Base-by-base conservation (phyloP, 495 filamentous ascomycete genomes). In the Penicillium nucicola region DNA sequence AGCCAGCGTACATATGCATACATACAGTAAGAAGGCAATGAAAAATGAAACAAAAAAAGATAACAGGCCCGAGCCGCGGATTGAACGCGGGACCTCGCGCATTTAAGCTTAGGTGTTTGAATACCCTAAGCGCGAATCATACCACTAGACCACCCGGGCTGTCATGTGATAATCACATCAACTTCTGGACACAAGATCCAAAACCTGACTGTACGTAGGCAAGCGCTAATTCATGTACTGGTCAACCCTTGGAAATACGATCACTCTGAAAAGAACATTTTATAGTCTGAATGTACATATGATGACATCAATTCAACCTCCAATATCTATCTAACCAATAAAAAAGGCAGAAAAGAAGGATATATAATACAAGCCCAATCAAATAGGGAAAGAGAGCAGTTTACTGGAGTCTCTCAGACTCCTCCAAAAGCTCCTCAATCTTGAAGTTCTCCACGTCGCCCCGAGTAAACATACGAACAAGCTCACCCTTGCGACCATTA, bases 381-480 rank as follows among this genome's bases (percentile, higher is more conserved):
- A 28, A 28, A 43, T 35, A 48, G 15, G 18, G 35, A 38, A 38
- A 23, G 13, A 50, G 25, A 41, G 58, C 85, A 9, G 41, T 62
- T 60, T 57, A 75, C 66, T 78, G 48, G 22, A 65, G 40, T 45
- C 81, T 88, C 81, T 97, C 90, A 11, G 86, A 83, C 77, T 96
- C 91, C 55, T 89, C 87, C 48, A 97, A 53, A 67, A 97, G 58
- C 56, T 83, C 84, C 71, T 96, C 89, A 25, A 97, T 78, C 60
- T 78, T 89, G 66, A 97, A 97, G 45, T 68, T 71, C 54, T 72
- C 69, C 7, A 60, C 65, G 71, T 92, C 91, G 1, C 91, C 92
- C 48, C 70, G 71, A 5, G 78, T 85, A 66, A 97, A 97, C 78
- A 84, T 83, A 66, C 89, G 86, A 64, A 97, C 66, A 65, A 97